phyloP scores from a whole-genome alignment of 257 asterid species.

The Capsicum chinense region DNA sequence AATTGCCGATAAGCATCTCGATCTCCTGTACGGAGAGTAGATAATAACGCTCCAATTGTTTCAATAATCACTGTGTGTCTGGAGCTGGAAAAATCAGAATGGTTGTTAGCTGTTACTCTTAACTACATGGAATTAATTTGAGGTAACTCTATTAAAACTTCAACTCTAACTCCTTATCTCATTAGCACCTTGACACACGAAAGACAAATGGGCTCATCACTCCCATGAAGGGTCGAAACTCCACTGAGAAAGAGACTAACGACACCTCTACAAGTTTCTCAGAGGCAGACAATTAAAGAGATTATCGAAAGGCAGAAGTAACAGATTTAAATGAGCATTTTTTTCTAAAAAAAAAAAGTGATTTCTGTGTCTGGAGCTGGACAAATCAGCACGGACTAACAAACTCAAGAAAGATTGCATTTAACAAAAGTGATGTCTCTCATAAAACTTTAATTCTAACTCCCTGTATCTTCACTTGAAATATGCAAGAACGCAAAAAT shows the following conservation, averaged over 20 bases:
- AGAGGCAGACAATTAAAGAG: slow-evolving; percentile 1
- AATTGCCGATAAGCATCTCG: slow-evolving; percentile 82
- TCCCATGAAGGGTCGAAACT: slow-evolving; percentile 17
- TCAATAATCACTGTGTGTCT: slow-evolving; percentile 70
- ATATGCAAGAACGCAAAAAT: slow-evolving; percentile 4
- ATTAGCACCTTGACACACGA: slow-evolving; percentile 7
- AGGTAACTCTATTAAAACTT: slow-evolving; percentile 19
- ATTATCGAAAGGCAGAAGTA: background rate
- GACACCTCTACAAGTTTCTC: background rate
- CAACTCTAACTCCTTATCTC: slow-evolving; percentile 11
- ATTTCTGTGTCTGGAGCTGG: background rate
- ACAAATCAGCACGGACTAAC: background rate
- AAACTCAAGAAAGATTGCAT: background rate
- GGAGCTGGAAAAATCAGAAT: slow-evolving; percentile 47
- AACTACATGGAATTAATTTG: slow-evolving; percentile 17
- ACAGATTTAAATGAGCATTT: background rate
- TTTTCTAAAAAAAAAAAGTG: background rate
- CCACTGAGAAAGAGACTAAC: background rate
- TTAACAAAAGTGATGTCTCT: background rate
- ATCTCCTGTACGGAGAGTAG: slow-evolving; percentile 83
- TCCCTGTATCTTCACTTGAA: slow-evolving; percentile 2
- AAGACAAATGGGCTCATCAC: slow-evolving; percentile 22
- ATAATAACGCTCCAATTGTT: slow-evolving; percentile 71
- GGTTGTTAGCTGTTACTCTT: background rate
- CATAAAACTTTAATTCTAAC: slow-evolving; percentile 12